Conservation (phyloP, 1,284 basidiomycete species). For the Trametes sp. region DNA sequence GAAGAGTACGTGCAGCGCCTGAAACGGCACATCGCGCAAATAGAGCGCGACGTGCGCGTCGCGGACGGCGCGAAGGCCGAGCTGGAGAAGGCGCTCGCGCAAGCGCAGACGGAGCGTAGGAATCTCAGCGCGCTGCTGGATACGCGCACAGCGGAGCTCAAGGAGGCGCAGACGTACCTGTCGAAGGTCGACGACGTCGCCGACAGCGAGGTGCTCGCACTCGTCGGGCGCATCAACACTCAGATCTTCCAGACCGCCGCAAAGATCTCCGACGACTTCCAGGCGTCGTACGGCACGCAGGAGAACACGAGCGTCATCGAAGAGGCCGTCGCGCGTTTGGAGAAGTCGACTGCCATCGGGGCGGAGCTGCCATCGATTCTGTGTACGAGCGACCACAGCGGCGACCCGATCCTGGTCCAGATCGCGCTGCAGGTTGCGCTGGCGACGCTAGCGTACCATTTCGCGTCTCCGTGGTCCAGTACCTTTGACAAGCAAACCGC, state of each 20-base stretch:
- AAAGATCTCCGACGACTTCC: constrained; percentile 49
- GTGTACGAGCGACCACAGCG: constrained; percentile 43
- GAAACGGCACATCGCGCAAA: constrained; percentile 2
- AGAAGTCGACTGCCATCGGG: constrained; percentile 29
- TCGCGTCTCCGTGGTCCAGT: constrained; percentile 58
- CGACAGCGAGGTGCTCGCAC: constrained; percentile 53
- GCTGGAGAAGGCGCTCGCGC: constrained; percentile 16
- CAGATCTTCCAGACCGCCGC: constrained; percentile 59
- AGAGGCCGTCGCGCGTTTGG: constrained; percentile 12
- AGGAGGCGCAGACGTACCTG: constrained; percentile 54
- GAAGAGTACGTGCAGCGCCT: background rate
- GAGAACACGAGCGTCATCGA: background rate
- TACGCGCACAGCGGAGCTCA: constrained; percentile 51
- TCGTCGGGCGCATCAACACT: constrained; percentile 54
- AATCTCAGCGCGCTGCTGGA: constrained; percentile 43
- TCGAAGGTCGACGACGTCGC: constrained; percentile 54
- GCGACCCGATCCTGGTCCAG: constrained; percentile 55
- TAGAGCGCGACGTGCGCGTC: constrained; percentile 10
- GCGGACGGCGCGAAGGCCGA: constrained; percentile 4
- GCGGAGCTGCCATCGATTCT: constrained; percentile 39
- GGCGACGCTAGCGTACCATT: constrained; percentile 53
- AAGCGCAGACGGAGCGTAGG: constrained; percentile 20
- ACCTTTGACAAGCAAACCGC: constrained; percentile 48
- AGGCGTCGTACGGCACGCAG: constrained; percentile 12
- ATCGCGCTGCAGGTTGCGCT: constrained; percentile 57